These are phyloP conservation scores for Phaseolus lunatus DNA, from an alignment of 306 rosid species.

Conservation along the genomic window DNA sequence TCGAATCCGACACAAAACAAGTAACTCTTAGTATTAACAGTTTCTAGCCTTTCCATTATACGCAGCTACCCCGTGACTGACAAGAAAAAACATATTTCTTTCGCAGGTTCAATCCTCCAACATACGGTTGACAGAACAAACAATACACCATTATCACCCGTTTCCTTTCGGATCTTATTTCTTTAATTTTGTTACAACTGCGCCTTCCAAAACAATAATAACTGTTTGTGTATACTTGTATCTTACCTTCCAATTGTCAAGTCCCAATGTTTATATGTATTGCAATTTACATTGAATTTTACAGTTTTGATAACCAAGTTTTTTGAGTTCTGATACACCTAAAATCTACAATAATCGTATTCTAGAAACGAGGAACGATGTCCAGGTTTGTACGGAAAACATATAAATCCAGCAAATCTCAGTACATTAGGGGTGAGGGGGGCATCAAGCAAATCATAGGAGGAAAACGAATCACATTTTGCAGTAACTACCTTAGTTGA, in stretches of 20 bases:
- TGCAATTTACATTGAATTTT: conserved; percentile 46
- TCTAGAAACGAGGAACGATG: conserved; percentile 16
- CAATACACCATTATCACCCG: conserved; percentile 29
- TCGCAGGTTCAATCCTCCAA: conserved; percentile 65
- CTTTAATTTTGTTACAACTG: conserved; percentile 23
- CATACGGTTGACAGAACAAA: conserved; percentile 46
- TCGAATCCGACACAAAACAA: conserved; percentile 76
- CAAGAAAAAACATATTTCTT: conserved; percentile 42
- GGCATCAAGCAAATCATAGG: conserved; percentile 7
- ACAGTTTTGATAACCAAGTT: conserved; percentile 48
- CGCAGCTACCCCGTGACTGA: conserved; percentile 42
- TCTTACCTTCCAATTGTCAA: conserved; percentile 22
- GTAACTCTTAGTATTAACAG: conserved; percentile 52
- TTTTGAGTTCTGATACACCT: conserved; percentile 34
- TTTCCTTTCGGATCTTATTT: conserved; percentile 31
- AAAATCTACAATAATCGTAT: conserved; percentile 8
- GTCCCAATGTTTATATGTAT: conserved; percentile 35
- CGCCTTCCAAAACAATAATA: conserved; percentile 10
- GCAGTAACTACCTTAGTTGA: conserved; percentile 30
- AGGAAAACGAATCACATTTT: conserved; percentile 13
- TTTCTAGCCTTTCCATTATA: conserved; percentile 41
- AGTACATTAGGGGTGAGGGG: not conserved
- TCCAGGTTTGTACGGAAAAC: conserved; percentile 21
- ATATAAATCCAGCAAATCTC: not conserved
- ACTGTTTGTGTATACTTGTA: conserved; percentile 30